A percentile compares a stretch with the other conserved stretches of the same genome.
Evolutionary conservation across 1,284 basidiomycete species (phyloP).

Genomic region (Ganoderma meredithae): DNA sequence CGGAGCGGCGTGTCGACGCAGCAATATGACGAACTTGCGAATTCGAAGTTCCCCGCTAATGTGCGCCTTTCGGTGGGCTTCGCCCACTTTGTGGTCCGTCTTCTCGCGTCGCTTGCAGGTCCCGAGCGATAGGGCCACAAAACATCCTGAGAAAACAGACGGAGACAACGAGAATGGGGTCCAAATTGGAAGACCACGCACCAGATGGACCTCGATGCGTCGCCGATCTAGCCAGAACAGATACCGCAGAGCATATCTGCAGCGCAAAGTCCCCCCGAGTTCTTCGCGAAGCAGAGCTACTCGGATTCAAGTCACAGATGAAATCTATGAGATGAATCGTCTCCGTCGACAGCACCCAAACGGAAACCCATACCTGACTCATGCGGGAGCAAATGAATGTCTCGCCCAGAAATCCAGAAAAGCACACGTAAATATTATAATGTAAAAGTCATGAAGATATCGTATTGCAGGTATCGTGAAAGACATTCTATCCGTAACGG

Average conservation of each 20-base stretch:
- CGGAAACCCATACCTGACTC: slow-evolving; percentile 5
- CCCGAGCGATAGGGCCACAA: background rate
- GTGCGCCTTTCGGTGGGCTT: slow-evolving; percentile 1
- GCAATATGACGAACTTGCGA: slow-evolving; percentile 2
- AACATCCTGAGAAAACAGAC: background rate
- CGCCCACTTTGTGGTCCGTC: background rate
- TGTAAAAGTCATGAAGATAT: slow-evolving; percentile 33
- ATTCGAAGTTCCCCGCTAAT: background rate
- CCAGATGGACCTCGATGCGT: slow-evolving; percentile 9
- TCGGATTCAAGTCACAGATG: background rate
- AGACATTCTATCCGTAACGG: slow-evolving; percentile 31
- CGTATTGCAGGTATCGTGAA: slow-evolving; percentile 35
- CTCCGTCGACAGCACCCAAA: background rate
- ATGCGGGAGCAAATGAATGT: background rate
- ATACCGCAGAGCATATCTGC: slow-evolving; percentile 1
- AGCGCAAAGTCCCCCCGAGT: background rate
- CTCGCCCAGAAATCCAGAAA: slow-evolving; percentile 1
- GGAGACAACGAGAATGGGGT: slow-evolving; percentile 3
- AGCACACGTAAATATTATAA: slow-evolving; percentile 25
- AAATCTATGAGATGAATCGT: background rate
- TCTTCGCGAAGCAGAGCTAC: slow-evolving; percentile 8
- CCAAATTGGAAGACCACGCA: slow-evolving; percentile 3
- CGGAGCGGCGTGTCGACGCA: background rate
- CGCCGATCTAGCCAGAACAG: slow-evolving; percentile 4
- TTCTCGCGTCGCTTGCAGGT: background rate